Percentiles rank a stretch among this genome's conserved stretches.
These are phyloP conservation scores for Sugiyamaella valdiviana DNA, from an alignment of 805 yeast genomes.

Conservation along the genomic window DNA sequence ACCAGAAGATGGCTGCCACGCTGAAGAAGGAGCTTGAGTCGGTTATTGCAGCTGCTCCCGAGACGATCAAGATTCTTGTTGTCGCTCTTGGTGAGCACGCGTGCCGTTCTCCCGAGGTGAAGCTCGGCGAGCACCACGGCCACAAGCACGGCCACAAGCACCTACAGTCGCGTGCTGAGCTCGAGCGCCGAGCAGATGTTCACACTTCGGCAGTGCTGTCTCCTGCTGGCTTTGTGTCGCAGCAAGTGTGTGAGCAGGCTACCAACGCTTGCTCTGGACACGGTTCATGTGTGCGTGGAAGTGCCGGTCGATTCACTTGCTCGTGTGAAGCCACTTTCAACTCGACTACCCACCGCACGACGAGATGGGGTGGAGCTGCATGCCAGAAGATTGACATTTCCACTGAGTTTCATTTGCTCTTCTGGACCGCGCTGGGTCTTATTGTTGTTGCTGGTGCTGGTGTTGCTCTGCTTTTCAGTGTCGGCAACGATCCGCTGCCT, in stretches of 20 bases:
- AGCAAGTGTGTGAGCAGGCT: conserved; percentile 28
- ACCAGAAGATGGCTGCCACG: no score
- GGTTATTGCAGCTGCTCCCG: conserved; percentile 4
- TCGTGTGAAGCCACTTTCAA: conserved; percentile 31
- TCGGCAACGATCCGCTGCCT: conserved; percentile 60
- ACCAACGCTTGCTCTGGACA: conserved; percentile 35
- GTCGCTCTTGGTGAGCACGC: conserved; percentile 11
- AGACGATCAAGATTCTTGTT: conserved; percentile 5
- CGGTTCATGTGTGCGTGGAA: conserved; percentile 32
- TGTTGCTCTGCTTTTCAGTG: conserved; percentile 44
- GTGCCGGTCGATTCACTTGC: conserved; percentile 30
- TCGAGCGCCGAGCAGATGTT: not conserved
- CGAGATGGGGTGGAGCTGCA: conserved; percentile 40
- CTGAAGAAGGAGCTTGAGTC: conserved; percentile 6
- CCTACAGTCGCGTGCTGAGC: not conserved
- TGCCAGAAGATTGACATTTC: conserved; percentile 67
- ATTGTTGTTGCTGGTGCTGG: conserved; percentile 43
- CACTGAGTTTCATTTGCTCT: conserved; percentile 57
- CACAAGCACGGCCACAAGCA: not conserved
- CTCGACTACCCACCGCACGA: conserved; percentile 26
- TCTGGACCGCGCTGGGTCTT: conserved; percentile 57
- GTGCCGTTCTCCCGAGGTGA: not conserved
- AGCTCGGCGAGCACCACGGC: not conserved
- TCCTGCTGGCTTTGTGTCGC: conserved; percentile 14
- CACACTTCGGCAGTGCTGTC: not conserved